Conservation (phyloP, 2,329 filamentous ascomycete species). For the Aspergillus calidoustus region DNA sequence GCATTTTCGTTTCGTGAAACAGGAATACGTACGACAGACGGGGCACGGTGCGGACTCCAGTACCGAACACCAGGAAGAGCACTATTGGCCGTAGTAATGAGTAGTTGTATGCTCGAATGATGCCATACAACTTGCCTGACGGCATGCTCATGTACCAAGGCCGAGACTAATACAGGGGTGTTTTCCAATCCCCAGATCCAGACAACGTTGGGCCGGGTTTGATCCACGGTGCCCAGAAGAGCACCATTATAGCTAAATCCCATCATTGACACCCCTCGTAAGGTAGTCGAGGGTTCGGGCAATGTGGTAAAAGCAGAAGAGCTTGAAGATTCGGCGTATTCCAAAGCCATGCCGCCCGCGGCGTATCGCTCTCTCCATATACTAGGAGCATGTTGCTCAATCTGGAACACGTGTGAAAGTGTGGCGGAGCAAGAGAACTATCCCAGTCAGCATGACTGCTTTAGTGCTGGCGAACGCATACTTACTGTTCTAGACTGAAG, state of each 20-base stretch:
- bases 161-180: slow-evolving; percentile 36
- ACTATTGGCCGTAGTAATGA: slow-evolving; percentile 45
- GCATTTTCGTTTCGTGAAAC: slow-evolving; percentile 39
- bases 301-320: slow-evolving; percentile 41
- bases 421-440: slow-evolving; percentile 41
- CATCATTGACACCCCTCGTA: slow-evolving; percentile 44
- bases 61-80: slow-evolving; percentile 37
- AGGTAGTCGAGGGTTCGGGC: slow-evolving; percentile 33
- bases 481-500: slow-evolving; percentile 49
- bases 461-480: not conserved
- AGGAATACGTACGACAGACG: slow-evolving; percentile 37
- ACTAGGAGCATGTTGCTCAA: slow-evolving; percentile 35
- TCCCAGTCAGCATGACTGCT: slow-evolving; percentile 14
- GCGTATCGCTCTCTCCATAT: slow-evolving; percentile 42
- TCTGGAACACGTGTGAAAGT: slow-evolving; percentile 40
- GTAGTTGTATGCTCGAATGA: slow-evolving; percentile 39
- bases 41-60: slow-evolving; percentile 37
- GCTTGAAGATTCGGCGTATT: slow-evolving; percentile 45
- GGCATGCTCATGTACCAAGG: slow-evolving; percentile 47
- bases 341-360: slow-evolving; percentile 34
- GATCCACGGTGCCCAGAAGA: slow-evolving; percentile 45
- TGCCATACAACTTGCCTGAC: slow-evolving; percentile 49
- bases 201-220: slow-evolving; percentile 47
- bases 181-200: slow-evolving; percentile 50
- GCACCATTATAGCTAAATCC: slow-evolving; percentile 44